Base-by-base conservation (phyloP, 116 monocot genomes). In the Posidonia oceanica region DNA sequence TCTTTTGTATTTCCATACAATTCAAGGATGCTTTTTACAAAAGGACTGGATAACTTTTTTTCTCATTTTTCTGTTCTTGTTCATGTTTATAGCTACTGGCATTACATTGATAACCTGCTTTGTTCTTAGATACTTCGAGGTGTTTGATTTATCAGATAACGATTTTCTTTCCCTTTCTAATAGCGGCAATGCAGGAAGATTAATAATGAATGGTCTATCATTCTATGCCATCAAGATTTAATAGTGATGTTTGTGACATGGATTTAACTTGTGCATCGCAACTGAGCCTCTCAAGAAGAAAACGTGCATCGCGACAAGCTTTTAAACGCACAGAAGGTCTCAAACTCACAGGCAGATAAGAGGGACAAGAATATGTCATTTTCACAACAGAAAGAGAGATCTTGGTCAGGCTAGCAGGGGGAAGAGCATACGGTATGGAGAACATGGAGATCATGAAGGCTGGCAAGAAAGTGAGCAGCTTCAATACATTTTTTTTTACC, bases 371-470 rank as follows among this genome's bases (percentile, higher is more conserved):
- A 42, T 29, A 6, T 16, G 3, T 82, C 97, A 0, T 98, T 89
- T 58, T 83, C 91, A 3, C 97, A 92, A 98, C 79, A 79, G 87
- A 54, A 98, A 98, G 82, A 83, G 97, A 37, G 97, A 98, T 65
- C 73, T 92, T 21, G 97, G 97, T 54, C 97, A 89, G 74, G 89
- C 90, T 8, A 98, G 92, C 67, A 76, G 97, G 69, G 97, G 87
- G 23, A 98, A 98, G 85, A 98, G 80, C 82, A n/a, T n/a, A n/a
- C n/a, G n/a, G n/a, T n/a, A n/a, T n/a, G n/a, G n/a, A n/a, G n/a
- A n/a, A n/a, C n/a, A n/a, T n/a, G n/a, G n/a, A n/a, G n/a, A n/a
- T n/a, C n/a, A n/a, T n/a, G n/a, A n/a, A n/a, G n/a, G n/a, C n/a
- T n/a, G n/a, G n/a, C n/a, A n/a, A n/a, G n/a, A n/a, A n/a, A n/a